Conservation (phyloP, 768 basidiomycete species). For the Phlebiopsis gigantea region DNA sequence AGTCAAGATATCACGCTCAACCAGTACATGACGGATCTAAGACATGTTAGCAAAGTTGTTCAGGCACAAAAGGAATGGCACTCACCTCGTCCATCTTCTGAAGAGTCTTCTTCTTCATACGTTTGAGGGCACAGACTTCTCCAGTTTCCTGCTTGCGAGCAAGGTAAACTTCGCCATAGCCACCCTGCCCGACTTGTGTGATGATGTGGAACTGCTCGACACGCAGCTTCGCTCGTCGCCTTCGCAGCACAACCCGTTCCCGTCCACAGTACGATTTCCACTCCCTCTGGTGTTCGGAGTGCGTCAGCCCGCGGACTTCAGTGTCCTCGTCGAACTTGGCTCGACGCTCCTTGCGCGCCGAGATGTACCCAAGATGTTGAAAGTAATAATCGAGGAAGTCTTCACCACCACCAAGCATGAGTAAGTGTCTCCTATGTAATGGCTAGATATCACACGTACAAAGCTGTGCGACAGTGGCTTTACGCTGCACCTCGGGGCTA, state of each 20-base stretch:
- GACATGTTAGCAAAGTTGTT: neutral
- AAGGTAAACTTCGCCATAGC: constrained; percentile 96
- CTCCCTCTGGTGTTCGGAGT: constrained; percentile 63
- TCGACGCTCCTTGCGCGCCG: constrained; percentile 79
- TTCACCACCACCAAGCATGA: constrained; percentile 25
- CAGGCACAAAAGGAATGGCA: neutral
- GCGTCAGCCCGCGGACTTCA: constrained; percentile 49
- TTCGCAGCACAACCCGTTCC: constrained; percentile 88
- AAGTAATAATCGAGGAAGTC: constrained; percentile 99
- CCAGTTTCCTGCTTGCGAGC: constrained; percentile 94
- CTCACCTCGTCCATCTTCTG: constrained; percentile 97
- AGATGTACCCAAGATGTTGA: constrained; percentile 86
- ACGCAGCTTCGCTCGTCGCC: constrained; percentile 86
- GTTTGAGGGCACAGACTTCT: constrained; percentile 96
- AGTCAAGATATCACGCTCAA: constrained; percentile 96
- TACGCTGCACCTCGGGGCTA: constrained; percentile 84
- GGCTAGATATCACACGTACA: constrained; percentile 48
- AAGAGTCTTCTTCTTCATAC: constrained; percentile 91
- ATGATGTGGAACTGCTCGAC: constrained; percentile 98
- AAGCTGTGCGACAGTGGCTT: constrained; percentile 95
- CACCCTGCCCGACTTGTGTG: constrained; percentile 97
- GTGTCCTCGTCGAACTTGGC: constrained; percentile 82
- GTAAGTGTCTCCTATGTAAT: neutral
- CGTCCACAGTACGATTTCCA: constrained; percentile 91
- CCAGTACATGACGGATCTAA: constrained; percentile 94